Evolutionary conservation across 805 yeast species (phyloP).

Genomic region (Ogataea henricii): DNA sequence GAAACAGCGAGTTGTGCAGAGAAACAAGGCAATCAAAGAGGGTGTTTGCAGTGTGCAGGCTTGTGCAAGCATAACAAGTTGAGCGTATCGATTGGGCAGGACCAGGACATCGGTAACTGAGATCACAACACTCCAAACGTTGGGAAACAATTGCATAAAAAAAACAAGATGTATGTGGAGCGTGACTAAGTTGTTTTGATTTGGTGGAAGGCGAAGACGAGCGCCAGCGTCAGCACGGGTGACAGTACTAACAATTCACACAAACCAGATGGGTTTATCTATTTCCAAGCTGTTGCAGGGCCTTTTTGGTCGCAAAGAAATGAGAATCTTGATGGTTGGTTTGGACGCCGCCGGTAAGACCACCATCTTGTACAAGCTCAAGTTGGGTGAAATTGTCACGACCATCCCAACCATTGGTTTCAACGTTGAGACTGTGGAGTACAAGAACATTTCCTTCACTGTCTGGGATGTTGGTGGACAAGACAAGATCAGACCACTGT

Average conservation of each 20-base stretch:
- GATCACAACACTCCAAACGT: background rate
- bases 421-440: slow-evolving; percentile 96
- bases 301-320: slow-evolving; percentile 96
- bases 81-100: background rate
- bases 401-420: slow-evolving; percentile 97
- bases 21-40: background rate
- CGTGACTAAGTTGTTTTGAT: background rate
- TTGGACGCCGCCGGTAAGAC: slow-evolving; percentile 98
- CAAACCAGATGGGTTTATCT: slow-evolving; percentile 80
- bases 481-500: slow-evolving; percentile 96
- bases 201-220: too few species aligned
- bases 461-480: slow-evolving; percentile 99
- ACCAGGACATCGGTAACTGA: slow-evolving; percentile 1
- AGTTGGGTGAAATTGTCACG: slow-evolving; percentile 93
- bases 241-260: slow-evolving; percentile 10
- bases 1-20: slow-evolving; percentile 2
- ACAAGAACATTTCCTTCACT: slow-evolving; percentile 93
- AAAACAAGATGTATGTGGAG: background rate
- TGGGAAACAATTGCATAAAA: background rate
- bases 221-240: background rate
- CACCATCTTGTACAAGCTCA: slow-evolving; percentile 91
- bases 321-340: slow-evolving; percentile 98
- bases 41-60: background rate
- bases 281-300: slow-evolving; percentile 92
- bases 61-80: background rate